These are phyloP conservation scores for Phaeosphaeriaceae sp. DNA, from an alignment of 2,329 filamentous ascomycete species.

Conservation along the genomic window DNA sequence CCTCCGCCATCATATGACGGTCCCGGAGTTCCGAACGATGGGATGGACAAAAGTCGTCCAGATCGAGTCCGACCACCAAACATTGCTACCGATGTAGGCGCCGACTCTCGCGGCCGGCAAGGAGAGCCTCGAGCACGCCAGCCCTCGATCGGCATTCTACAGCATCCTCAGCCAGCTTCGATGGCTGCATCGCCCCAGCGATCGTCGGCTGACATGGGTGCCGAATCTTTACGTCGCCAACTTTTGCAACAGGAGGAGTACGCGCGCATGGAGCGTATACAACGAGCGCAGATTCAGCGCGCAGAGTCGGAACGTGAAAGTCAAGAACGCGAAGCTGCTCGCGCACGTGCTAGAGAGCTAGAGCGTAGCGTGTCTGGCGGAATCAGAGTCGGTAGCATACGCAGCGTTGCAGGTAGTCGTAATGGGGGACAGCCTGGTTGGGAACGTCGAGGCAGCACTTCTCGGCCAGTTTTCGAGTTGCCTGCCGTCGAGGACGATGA, in stretches of 20 bases:
- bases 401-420: conserved; percentile 38
- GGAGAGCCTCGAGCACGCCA: conserved; percentile 38
- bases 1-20: conserved; percentile 46
- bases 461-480: conserved; percentile 41
- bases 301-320: conserved; percentile 34
- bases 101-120: conserved; percentile 19
- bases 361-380: conserved; percentile 45
- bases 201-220: conserved; percentile 46
- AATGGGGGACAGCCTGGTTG: conserved; percentile 34
- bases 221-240: conserved; percentile 44
- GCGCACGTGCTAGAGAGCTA: conserved; percentile 43
- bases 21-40: conserved; percentile 36
- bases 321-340: conserved; percentile 36
- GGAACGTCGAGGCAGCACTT: conserved; percentile 32
- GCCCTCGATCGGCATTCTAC: conserved; percentile 42
- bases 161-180: conserved; percentile 48
- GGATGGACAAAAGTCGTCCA: conserved; percentile 40
- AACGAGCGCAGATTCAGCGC: conserved; percentile 37
- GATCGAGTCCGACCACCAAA: conserved; percentile 39
- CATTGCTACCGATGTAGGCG: conserved; percentile 32
- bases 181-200: conserved; percentile 50
- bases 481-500: conserved; percentile 54
- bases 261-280: conserved; percentile 41
- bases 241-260: conserved; percentile 44
- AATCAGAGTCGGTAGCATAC: conserved; percentile 39